phyloP scores from a whole-genome alignment of 1,284 basidiomycete species.

The Apiotrichum gracile region DNA sequence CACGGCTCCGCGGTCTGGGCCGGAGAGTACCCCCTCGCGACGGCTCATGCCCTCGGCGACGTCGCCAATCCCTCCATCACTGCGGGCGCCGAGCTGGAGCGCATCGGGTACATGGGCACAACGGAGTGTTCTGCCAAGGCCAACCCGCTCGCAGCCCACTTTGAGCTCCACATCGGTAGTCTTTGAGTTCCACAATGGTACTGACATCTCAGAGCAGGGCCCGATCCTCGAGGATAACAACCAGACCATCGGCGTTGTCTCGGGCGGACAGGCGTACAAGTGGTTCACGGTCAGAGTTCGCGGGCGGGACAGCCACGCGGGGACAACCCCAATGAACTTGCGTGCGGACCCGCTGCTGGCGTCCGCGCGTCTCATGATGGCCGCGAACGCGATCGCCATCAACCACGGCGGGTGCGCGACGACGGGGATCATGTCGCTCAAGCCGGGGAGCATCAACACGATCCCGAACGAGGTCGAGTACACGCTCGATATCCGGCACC shows the following conservation, averaged over 20 bases:
- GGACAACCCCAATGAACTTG: slow-evolving; percentile 24
- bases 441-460: slow-evolving; percentile 20
- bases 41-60: slow-evolving; percentile 7
- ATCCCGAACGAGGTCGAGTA: slow-evolving; percentile 21
- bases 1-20: slow-evolving; percentile 24
- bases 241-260: slow-evolving; percentile 21
- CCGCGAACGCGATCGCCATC: slow-evolving; percentile 13
- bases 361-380: slow-evolving; percentile 12
- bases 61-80: slow-evolving; percentile 10
- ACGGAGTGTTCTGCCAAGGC: slow-evolving; percentile 1
- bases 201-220: slow-evolving; percentile 21
- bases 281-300: slow-evolving; percentile 24
- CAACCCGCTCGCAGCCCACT: slow-evolving; percentile 28
- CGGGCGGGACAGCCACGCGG: slow-evolving; percentile 26
- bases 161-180: slow-evolving; percentile 29
- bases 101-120: slow-evolving; percentile 12
- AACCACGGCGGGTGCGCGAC: slow-evolving; percentile 17
- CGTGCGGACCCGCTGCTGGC: slow-evolving; percentile 22
- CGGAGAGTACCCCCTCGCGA: slow-evolving; percentile 3
- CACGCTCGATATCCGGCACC: slow-evolving; percentile 24
- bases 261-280: slow-evolving; percentile 26
- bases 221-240: slow-evolving; percentile 22
- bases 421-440: slow-evolving; percentile 16
- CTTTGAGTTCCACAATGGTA: too few species aligned
- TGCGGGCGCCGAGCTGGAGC: slow-evolving; percentile 12